phyloP scores from a whole-genome alignment of 139 green algal species.

The Chlorella sorokiniana region DNA sequence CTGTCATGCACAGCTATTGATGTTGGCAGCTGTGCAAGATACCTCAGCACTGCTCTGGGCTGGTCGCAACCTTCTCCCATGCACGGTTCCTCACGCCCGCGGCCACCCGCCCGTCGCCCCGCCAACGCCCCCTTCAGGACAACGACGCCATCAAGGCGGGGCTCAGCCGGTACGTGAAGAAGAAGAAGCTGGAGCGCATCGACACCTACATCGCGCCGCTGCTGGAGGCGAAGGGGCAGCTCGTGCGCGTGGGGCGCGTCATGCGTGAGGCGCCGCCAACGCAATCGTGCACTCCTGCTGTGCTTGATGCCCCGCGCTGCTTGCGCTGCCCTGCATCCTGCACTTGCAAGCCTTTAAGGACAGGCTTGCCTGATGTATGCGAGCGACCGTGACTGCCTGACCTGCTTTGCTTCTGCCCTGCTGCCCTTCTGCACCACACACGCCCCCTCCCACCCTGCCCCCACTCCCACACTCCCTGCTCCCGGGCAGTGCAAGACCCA shows the following conservation, averaged over 20 bases:
- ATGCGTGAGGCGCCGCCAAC: slow-evolving; percentile 24
- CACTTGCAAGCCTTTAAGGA: slow-evolving; percentile 2
- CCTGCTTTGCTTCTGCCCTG: background rate
- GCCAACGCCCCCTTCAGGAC: background rate
- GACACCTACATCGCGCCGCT: slow-evolving; percentile 46
- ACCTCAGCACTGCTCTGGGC: too few relatives aligned
- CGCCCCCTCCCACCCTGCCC: too few relatives aligned
- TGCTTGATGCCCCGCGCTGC: background rate
- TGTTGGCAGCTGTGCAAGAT: too few relatives aligned
- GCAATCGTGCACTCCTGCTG: background rate
- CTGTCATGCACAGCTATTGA: background rate
- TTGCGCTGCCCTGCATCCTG: background rate
- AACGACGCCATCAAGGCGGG: slow-evolving; percentile 39
- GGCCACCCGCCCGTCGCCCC: too few relatives aligned
- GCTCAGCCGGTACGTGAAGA: slow-evolving; percentile 41
- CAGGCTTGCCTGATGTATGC: too few relatives aligned
- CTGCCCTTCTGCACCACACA: background rate
- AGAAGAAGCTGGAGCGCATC: slow-evolving; percentile 43
- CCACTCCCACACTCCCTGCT: background rate
- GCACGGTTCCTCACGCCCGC: too few relatives aligned
- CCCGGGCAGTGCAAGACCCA: slow-evolving; percentile 21
- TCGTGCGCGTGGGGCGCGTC: slow-evolving; percentile 39
- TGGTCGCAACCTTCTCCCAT: too few relatives aligned
- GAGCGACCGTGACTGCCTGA: too few relatives aligned
- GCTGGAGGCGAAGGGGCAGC: slow-evolving; percentile 36